Conservation (phyloP, 129 eudicot genomes). For the carrot (Daucus carota) region DH1_v3.0 NC_030386.2:37979001-37979500, state of each 20-base stretch:
- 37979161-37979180: conserved; percentile 53
- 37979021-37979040: conserved; percentile 79
- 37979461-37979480: not conserved
- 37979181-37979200: not conserved
- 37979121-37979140: conserved; percentile 94
- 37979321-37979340: not conserved
- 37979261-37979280: not conserved
- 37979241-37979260: not conserved
- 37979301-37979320: not conserved
- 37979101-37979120: conserved; percentile 83
- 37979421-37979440: not conserved
- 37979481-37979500: not conserved
- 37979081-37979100: conserved; percentile 77
- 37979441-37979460: not conserved
- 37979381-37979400: not conserved
- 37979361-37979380: not conserved
- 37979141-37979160: conserved; percentile 99
- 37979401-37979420: not conserved
- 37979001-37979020: not conserved
- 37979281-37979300: not conserved
- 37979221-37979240: not conserved
- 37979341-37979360: not conserved
- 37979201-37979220: not conserved
- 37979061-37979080: conserved; percentile 62
- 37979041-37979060: conserved; percentile 68